Evolutionary conservation across 208 protist genomes (phyloP), one percentile per base, ranked within the genome.

Genomic region (Leptomonas pyrrhocoris): DNA sequence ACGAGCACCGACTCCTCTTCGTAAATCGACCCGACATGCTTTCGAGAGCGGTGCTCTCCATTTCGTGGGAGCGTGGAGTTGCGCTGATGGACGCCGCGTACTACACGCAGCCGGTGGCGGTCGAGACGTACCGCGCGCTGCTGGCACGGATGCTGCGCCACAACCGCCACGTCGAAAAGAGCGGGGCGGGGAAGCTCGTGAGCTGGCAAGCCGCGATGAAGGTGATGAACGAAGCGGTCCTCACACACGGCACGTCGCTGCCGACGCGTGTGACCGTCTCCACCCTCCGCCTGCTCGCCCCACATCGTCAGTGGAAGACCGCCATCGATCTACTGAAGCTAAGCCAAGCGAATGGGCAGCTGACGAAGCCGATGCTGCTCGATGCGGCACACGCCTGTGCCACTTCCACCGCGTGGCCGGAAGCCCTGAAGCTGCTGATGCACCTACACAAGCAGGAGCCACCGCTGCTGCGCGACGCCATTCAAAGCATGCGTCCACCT

Each of bases 131-230:
- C 72, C 77, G 89, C 55, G 81, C 80, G 0, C 38, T 96, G 36
- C 83, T 96, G 19, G 87, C 83, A 0, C 84, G 85, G 46, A 96
- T 96, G 91, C 77, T 94, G 21, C 79, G 85, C 12, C 86, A 96
- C 77, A 94, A 94, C 54, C 81, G 73, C 1, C 81, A 86, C 49
- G 86, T 92, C 11, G 40, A 31, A 16, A 62, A 54, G n/a, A 70
- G 21, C 25, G 74, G 78, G 0, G 59, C 63, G 1, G 84, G 80
- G 0, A 25, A 23, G 27, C 58, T 81, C 9, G 88, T 94, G 18
- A 74, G 79, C 16, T 96, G 91, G 89, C 49, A 64, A 38, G 83
- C 85, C 0, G 88, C 91, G 1, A 65, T 96, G 71, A 54, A 55
- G 7, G 77, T 90, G 1, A 91, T 87, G 59, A 72, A 64, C 23